phyloP scores from a whole-genome alignment of 305 asterid species.

The Fraxinus dipetala region DNA sequence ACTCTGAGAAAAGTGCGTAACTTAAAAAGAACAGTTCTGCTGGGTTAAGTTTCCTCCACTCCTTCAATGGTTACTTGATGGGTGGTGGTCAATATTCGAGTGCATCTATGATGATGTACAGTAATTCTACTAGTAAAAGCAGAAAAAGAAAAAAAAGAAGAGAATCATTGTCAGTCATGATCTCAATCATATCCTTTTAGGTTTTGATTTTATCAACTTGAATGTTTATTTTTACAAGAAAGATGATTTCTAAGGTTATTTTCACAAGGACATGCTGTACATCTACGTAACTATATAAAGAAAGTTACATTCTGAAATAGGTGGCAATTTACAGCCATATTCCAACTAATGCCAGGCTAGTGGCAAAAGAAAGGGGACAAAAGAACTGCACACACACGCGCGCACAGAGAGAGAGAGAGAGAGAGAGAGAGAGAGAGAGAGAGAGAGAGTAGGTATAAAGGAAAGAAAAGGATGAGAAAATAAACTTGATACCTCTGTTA shows the following conservation, averaged over 20 bases:
- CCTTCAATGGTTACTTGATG: background rate
- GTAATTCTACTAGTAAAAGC: background rate
- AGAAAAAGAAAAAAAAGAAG: background rate
- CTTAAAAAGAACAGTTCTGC: background rate
- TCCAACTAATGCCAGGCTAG: slow-evolving; percentile 4
- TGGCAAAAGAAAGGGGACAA: background rate
- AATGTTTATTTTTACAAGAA: background rate
- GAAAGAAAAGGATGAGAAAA: slow-evolving; percentile 15
- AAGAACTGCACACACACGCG: background rate
- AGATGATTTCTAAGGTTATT: background rate
- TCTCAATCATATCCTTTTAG: background rate
- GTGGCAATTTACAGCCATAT: slow-evolving; percentile 11
- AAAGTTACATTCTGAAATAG: slow-evolving; percentile 18
- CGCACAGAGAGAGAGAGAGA: background rate
- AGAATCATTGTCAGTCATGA: background rate
- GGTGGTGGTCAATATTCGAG: background rate
- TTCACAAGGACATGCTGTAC: slow-evolving; percentile 13
- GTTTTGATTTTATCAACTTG: background rate
- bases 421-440: background rate
- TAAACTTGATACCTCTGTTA: slow-evolving; percentile 69
- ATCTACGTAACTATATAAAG: background rate
- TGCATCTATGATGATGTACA: background rate
- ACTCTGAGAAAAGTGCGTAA: background rate
- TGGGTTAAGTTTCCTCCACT: background rate
- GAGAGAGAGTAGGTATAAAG: background rate